phyloP scores from a whole-genome alignment of 2,329 filamentous ascomycete species.

The Madurella fahalii region DNA sequence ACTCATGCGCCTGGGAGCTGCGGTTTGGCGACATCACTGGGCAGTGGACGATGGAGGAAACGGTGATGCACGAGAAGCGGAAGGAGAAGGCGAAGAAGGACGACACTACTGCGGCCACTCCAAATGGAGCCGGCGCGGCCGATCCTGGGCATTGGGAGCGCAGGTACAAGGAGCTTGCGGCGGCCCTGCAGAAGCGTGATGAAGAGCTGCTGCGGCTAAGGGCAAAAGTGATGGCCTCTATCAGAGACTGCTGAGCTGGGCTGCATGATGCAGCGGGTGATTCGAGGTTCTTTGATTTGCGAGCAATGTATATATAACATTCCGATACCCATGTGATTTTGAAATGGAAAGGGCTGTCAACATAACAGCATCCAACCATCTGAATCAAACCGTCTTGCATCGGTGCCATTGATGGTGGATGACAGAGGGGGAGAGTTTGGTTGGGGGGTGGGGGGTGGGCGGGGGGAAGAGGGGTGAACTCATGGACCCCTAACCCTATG shows the following conservation, averaged over 20 bases:
- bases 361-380: no score
- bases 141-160: constrained; percentile 42
- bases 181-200: constrained; percentile 56
- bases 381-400: no score
- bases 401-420: no score
- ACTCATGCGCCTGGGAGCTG: constrained; percentile 53
- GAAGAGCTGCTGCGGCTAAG: constrained; percentile 45
- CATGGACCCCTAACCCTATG: no score
- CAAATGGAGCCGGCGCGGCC: neutral
- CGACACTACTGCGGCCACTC: neutral
- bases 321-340: no score
- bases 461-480: no score
- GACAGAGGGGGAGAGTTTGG: no score
- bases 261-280: neutral
- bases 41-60: constrained; percentile 50
- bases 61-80: constrained; percentile 42
- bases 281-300: neutral
- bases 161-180: constrained; percentile 55
- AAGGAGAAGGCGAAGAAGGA: constrained; percentile 18
- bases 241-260: constrained; percentile 22
- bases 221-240: constrained; percentile 39
- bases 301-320: neutral
- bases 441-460: no score
- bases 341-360: no score
- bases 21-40: constrained; percentile 50